phyloP scores from a whole-genome alignment of 2,329 filamentous ascomycete species.

The Zalaria obscura region DNA sequence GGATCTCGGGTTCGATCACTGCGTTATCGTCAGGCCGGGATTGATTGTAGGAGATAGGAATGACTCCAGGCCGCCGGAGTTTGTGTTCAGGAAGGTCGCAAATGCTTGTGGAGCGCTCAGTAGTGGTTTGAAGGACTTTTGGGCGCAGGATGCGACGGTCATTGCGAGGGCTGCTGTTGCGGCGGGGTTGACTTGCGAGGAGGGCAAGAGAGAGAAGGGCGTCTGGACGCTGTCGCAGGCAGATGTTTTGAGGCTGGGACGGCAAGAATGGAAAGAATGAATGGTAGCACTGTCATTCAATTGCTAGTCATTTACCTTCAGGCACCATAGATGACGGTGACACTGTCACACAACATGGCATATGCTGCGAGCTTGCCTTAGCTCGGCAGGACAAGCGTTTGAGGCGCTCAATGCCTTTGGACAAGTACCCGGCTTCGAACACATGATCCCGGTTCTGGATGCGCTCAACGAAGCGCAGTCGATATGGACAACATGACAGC shows the following conservation, averaged over 20 bases:
- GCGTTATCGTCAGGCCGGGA: conserved; percentile 61
- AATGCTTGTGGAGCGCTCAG: conserved; percentile 40
- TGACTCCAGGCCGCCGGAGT: conserved; percentile 41
- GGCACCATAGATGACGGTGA: too few species aligned
- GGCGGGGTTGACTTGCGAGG: conserved; percentile 36
- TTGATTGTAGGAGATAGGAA: conserved; percentile 59
- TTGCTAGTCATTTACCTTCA: too few species aligned
- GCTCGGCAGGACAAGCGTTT: too few species aligned
- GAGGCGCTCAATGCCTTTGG: too few species aligned
- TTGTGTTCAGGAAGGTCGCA: conserved; percentile 41
- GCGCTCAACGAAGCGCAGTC: too few species aligned
- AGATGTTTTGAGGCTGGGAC: conserved; percentile 56
- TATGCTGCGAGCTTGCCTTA: too few species aligned
- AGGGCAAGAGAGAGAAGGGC: conserved; percentile 43
- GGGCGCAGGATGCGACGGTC: conserved; percentile 60
- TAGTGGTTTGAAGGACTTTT: conserved; percentile 41
- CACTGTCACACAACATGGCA: too few species aligned
- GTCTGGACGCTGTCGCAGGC: conserved; percentile 45
- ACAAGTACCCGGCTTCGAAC: too few species aligned
- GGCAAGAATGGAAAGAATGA: conserved; percentile 29
- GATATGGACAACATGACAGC: too few species aligned
- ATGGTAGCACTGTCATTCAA: too few species aligned
- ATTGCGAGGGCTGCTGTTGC: conserved; percentile 55
- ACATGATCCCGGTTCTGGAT: too few species aligned
- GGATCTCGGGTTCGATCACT: conserved; percentile 59